These are phyloP conservation scores for Ceratobasidium sp. DNA, from an alignment of 1,284 basidiomycete species.

Conservation along the genomic window DNA sequence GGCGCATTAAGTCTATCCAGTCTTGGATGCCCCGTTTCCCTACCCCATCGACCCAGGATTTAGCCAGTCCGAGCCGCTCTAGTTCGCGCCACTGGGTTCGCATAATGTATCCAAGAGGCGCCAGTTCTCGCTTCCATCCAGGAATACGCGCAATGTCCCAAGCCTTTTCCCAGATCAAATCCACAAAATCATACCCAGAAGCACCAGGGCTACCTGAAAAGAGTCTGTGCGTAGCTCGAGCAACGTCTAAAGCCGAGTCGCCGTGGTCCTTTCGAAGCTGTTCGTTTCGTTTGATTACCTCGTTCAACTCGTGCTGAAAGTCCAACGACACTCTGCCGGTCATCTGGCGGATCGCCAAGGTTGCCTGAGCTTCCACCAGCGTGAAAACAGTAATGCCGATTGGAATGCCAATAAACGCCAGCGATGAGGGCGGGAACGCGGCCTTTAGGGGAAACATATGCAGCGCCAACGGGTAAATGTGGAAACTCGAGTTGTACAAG, in stretches of 20 bases:
- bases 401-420: constrained; percentile 71
- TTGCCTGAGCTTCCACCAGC: constrained; percentile 69
- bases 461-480: constrained; percentile 68
- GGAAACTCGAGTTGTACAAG: constrained; percentile 67
- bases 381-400: constrained; percentile 67
- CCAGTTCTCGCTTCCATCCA: constrained; percentile 66
- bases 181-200: constrained; percentile 13
- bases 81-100: constrained; percentile 65
- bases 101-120: constrained; percentile 58
- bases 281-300: neutral
- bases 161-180: constrained; percentile 23
- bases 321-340: constrained; percentile 9
- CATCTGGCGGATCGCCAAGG: constrained; percentile 25
- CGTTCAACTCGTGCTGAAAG: constrained; percentile 17
- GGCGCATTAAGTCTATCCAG: constrained; percentile 67
- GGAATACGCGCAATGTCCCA: constrained; percentile 51
- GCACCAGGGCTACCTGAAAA: neutral
- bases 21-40: constrained; percentile 63
- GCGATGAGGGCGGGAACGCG: constrained; percentile 57
- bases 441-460: constrained; percentile 61
- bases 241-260: constrained; percentile 6
- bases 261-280: neutral
- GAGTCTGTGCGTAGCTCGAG: constrained; percentile 3
- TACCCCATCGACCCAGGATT: constrained; percentile 66
- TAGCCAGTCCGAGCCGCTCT: constrained; percentile 59